A percentile compares a stretch with the other conserved stretches of the same genome.
Evolutionary conservation across 495 filamentous ascomycete species (phyloP).

Genomic region (Hypoxylon trugodes): DNA sequence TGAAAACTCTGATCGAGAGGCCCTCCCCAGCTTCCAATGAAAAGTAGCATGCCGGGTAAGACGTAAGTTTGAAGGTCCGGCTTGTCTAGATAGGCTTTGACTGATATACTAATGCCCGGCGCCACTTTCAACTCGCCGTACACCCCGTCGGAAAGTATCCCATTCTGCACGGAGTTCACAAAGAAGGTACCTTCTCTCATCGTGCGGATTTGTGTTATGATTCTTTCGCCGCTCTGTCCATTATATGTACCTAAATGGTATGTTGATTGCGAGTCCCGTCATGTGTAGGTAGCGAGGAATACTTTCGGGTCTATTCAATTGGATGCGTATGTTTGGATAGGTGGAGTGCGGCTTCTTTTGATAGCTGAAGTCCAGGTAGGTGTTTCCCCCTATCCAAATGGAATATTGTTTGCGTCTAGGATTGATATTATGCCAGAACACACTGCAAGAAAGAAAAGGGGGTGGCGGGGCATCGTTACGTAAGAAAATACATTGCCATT

Average conservation of each 20-base stretch:
- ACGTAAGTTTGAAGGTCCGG: not conserved
- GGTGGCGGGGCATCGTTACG: too few species aligned
- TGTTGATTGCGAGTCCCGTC: not conserved
- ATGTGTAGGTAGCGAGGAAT: constrained; percentile 1
- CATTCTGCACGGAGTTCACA: not conserved
- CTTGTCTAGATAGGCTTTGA: not conserved
- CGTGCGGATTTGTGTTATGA: not conserved
- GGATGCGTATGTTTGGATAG: not conserved
- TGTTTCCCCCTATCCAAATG: too few species aligned
- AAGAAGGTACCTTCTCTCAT: not conserved
- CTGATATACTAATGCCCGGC: not conserved
- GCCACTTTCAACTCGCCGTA: not conserved
- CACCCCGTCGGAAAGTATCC: not conserved
- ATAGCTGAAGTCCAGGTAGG: too few species aligned
- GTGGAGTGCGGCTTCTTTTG: not conserved
- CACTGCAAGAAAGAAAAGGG: too few species aligned
- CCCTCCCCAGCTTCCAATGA: not conserved
- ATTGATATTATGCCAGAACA: too few species aligned
- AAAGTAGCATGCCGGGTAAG: not conserved
- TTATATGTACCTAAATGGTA: not conserved
- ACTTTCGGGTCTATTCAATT: not conserved
- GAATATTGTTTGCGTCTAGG: too few species aligned
- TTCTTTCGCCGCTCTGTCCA: not conserved
- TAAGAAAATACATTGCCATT: too few species aligned
- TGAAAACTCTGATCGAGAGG: not conserved